These are phyloP conservation scores for Melanomma pulvis-pyrius DNA, from an alignment of 495 filamentous ascomycete genomes.

Conservation along the genomic window DNA sequence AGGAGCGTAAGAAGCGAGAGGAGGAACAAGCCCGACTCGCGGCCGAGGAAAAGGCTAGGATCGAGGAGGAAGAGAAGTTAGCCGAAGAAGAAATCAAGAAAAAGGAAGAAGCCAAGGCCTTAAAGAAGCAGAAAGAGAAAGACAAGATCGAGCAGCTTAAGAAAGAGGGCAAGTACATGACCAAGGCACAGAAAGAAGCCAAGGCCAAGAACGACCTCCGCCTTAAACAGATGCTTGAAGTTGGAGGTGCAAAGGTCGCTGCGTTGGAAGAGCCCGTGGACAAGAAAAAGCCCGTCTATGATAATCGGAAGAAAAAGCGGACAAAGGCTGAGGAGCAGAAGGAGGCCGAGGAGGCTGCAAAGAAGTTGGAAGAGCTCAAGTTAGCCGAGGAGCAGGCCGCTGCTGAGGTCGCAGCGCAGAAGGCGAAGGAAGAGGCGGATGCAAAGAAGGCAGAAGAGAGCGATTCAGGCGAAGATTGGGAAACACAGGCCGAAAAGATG, in stretches of 20 bases:
- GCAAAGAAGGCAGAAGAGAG: constrained; percentile 60
- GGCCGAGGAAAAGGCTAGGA: constrained; percentile 74
- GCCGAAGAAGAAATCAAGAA: constrained; percentile 76
- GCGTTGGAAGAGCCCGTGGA: constrained; percentile 63
- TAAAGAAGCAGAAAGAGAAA: constrained; percentile 93
- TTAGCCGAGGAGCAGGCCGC: constrained; percentile 49
- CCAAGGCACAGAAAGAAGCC: constrained; percentile 89
- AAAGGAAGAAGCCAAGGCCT: constrained; percentile 71
- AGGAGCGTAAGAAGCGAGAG: constrained; percentile 69
- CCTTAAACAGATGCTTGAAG: constrained; percentile 90
- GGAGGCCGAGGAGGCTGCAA: constrained; percentile 60
- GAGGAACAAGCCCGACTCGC: constrained; percentile 70
- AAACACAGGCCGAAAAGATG: constrained; percentile 75
- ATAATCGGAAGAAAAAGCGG: constrained; percentile 74
- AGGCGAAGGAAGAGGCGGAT: constrained; percentile 60
- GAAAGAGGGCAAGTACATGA: constrained; percentile 92
- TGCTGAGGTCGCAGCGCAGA: constrained; percentile 52
- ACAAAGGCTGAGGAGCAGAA: constrained; percentile 53
- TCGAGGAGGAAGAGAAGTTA: constrained; percentile 67
- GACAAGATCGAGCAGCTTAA: constrained; percentile 94
- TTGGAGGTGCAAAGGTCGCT: constrained; percentile 76
- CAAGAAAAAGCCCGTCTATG: constrained; percentile 75
- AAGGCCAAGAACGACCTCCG: constrained; percentile 81
- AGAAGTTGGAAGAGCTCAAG: constrained; percentile 52
- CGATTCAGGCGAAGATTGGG: constrained; percentile 81